These are phyloP conservation scores for Actinomortierella wolfii DNA, from an alignment of 371 early-diverging fungal genomes.

Conservation along the genomic window DNA sequence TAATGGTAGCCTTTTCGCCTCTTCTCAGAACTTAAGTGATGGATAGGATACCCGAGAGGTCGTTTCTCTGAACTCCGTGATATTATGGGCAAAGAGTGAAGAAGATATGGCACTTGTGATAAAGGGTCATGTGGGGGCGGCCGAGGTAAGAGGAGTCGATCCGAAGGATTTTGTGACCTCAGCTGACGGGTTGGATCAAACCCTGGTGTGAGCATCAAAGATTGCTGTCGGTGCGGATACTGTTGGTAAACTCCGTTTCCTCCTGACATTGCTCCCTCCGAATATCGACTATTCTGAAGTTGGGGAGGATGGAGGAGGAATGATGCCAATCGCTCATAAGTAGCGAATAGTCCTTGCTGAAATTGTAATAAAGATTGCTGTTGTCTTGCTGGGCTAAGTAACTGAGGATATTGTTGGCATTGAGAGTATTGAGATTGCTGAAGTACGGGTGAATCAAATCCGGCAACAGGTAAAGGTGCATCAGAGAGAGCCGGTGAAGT, in stretches of 20 bases:
- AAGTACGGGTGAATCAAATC: too few relatives aligned
- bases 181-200: background rate
- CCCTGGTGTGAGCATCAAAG: background rate
- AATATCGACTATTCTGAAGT: background rate
- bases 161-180: background rate
- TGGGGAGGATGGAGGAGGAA: background rate
- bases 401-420: too few relatives aligned
- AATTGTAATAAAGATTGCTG: too few relatives aligned
- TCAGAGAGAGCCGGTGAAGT: too few relatives aligned
- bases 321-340: background rate
- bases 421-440: too few relatives aligned
- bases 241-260: background rate
- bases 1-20: background rate
- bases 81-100: background rate
- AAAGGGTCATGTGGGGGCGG: background rate
- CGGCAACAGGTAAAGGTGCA: too few relatives aligned
- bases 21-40: background rate
- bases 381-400: too few relatives aligned
- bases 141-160: slow-evolving; percentile 1
- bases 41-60: background rate
- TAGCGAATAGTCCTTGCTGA: background rate
- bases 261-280: too few relatives aligned
- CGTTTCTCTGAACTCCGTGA: background rate
- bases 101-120: background rate
- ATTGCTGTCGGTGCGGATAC: background rate